phyloP scores from a whole-genome alignment of 1,284 basidiomycete species.

The Lentinus polychrous region DNA sequence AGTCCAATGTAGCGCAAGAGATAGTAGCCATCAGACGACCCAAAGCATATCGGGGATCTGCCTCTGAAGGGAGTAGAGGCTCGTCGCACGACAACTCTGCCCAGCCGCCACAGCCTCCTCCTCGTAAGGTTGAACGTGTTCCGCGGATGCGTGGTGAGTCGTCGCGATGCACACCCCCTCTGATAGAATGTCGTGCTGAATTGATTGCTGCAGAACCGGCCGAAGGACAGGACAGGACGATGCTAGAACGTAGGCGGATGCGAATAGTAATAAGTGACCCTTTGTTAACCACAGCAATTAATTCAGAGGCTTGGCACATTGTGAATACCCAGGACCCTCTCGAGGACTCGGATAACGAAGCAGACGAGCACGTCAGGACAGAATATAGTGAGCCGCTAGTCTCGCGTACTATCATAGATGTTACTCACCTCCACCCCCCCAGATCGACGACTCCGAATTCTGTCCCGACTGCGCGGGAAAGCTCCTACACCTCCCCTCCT shows the following conservation, averaged over 20 bases:
- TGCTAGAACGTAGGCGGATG: slow-evolving; percentile 24
- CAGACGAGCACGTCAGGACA: slow-evolving; percentile 51
- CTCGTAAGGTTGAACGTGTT: slow-evolving; percentile 13
- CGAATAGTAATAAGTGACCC: not conserved
- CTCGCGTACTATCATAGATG: not conserved
- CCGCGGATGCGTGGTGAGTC: slow-evolving; percentile 10
- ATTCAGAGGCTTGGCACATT: slow-evolving; percentile 64
- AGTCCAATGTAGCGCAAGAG: slow-evolving; percentile 18
- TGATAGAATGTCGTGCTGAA: not conserved
- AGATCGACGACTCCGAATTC: slow-evolving; percentile 29
- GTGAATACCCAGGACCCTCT: slow-evolving; percentile 57
- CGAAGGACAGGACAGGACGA: slow-evolving; percentile 20
- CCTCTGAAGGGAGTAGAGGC: slow-evolving; percentile 23
- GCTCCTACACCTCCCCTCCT: slow-evolving; percentile 22
- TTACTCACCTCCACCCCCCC: not conserved
- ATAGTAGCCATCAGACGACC: slow-evolving; percentile 20
- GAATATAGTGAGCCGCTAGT: slow-evolving; percentile 51
- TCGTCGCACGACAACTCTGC: slow-evolving; percentile 24
- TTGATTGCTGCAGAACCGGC: slow-evolving; percentile 10
- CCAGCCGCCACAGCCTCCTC: slow-evolving; percentile 14
- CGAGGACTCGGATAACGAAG: slow-evolving; percentile 66
- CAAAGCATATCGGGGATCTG: slow-evolving; percentile 19
- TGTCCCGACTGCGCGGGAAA: slow-evolving; percentile 31
- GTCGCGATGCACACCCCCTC: not conserved
- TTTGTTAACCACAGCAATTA: slow-evolving; percentile 3